Evolutionary conservation across 805 yeast genomes (phyloP).

Genomic region (Maudiozyma serrabonitensis): DNA sequence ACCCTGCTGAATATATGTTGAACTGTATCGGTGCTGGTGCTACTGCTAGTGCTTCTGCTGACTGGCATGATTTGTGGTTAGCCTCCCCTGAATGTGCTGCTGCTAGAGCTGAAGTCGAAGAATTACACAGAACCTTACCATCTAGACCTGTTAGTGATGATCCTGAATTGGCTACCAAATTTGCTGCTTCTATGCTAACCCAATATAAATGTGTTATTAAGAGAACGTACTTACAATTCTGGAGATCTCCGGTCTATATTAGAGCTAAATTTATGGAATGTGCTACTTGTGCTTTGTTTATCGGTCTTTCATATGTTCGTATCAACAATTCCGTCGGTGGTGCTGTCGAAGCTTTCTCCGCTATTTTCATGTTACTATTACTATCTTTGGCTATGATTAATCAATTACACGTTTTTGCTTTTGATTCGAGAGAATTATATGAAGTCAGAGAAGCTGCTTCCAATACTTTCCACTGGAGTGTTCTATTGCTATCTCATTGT

Average conservation of each 20-base stretch:
- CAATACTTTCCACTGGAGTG: conserved; percentile 58
- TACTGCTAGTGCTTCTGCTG: conserved; percentile 46
- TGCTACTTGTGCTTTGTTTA: conserved; percentile 45
- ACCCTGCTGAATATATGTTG: conserved; percentile 70
- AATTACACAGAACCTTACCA: conserved; percentile 40
- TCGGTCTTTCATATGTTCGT: conserved; percentile 56
- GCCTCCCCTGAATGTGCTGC: conserved; percentile 41
- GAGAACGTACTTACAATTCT: conserved; percentile 50
- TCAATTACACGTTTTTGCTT: conserved; percentile 55
- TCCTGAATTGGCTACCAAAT: conserved; percentile 32
- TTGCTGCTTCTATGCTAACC: conserved; percentile 35
- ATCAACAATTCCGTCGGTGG: conserved; percentile 56
- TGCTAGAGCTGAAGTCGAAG: conserved; percentile 42
- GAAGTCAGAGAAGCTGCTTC: conserved; percentile 71
- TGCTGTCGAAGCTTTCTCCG: conserved; percentile 53
- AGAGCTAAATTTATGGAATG: conserved; percentile 49
- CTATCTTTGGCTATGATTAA: conserved; percentile 45
- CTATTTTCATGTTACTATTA: conserved; percentile 47
- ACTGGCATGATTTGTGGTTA: conserved; percentile 59
- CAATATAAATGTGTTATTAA: conserved; percentile 39
- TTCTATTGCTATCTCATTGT: conserved; percentile 39
- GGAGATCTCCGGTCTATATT: conserved; percentile 54
- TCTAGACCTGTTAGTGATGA: conserved; percentile 26
- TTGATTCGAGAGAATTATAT: conserved; percentile 49
- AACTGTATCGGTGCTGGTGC: conserved; percentile 78